Percentiles rank a stretch among this genome's conserved stretches.
These are phyloP conservation scores for Escovopsis sp. DNA, from an alignment of 2,329 filamentous ascomycete species.

Conservation along the genomic window DNA sequence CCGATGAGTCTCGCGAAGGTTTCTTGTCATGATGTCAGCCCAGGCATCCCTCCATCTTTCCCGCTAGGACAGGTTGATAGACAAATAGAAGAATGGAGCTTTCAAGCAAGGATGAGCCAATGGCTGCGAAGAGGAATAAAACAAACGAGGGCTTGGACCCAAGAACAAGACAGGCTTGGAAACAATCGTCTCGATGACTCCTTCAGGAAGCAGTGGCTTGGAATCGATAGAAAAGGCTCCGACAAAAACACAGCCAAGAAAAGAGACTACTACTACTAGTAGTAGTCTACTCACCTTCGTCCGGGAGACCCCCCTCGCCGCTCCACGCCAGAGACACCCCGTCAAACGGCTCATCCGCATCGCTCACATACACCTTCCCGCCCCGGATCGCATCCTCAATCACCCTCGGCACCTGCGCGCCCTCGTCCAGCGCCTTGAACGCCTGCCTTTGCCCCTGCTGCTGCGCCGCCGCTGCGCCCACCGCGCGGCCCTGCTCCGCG, in stretches of 20 bases:
- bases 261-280: neutral
- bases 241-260: too few relatives aligned
- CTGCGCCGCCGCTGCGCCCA: neutral
- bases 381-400: constrained; percentile 35
- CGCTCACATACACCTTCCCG: constrained; percentile 53
- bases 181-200: too few relatives aligned
- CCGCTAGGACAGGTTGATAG: too few relatives aligned
- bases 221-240: too few relatives aligned
- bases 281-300: constrained; percentile 36
- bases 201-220: too few relatives aligned
- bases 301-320: constrained; percentile 35
- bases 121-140: too few relatives aligned
- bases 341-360: constrained; percentile 76
- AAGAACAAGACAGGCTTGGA: too few relatives aligned
- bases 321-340: constrained; percentile 53
- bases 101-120: too few relatives aligned
- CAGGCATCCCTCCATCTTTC: too few relatives aligned
- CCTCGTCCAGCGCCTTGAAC: constrained; percentile 37
- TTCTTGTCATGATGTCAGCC: constrained; percentile 26
- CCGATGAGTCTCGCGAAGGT: constrained; percentile 55
- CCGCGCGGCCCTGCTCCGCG: constrained; percentile 34
- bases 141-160: too few relatives aligned
- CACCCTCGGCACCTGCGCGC: constrained; percentile 42
- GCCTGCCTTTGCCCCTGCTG: constrained; percentile 11
- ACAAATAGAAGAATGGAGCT: too few relatives aligned